Evolutionary conservation across 2,329 filamentous ascomycete species (phyloP), one percentile per base, ranked within the genome.

Genomic region (Neonectria faginata): DNA sequence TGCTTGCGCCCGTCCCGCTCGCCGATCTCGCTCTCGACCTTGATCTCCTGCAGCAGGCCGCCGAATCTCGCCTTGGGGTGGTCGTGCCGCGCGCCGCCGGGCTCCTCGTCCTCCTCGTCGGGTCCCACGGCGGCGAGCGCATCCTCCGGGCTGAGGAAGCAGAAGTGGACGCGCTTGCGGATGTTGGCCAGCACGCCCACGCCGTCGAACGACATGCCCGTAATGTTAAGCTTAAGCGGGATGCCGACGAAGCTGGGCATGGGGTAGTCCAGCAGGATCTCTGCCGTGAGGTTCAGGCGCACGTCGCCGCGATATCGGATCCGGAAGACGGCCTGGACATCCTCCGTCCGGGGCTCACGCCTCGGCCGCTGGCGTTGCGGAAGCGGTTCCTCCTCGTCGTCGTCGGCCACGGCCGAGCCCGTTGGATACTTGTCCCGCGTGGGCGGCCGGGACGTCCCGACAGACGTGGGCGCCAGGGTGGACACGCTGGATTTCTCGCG

Each of bases 221-320:
- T 98, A 71, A 99, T 97, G 77, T 95, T 97, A 27, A 99, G 85
- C 78, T 96, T 95, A 51, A 99, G 86, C 1, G 96, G 96, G 66
- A 99, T 95, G 12, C 94, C 94, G 2, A 98, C 95, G 75, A 99
- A 99, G 81, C 93, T 97, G 44, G 94, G 94, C 93, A 98, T 98
- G 1, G 96, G 96, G 77, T 99, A 99, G 79, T 99, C 96, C 36
- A 99, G 89, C 33, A 98, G 84, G 45, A 99, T 97, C 79, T 98
- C 94, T 0, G 96, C 94, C 25, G 96, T 98, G 54, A 99, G 84
- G 66, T 94, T 93, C 62, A 99, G 86, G 70, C 90, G 90, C 63
- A 99, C 86, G 75, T 97, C 92, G 33, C 96, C 96, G 2, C 91
- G 88, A 79, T 99, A 99, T 60, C 89, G 90, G 65, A 97, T 94